These are phyloP conservation scores for Teratosphaeriaceae sp. DNA, from an alignment of 2,329 filamentous ascomycete species.

Conservation along the genomic window DNA sequence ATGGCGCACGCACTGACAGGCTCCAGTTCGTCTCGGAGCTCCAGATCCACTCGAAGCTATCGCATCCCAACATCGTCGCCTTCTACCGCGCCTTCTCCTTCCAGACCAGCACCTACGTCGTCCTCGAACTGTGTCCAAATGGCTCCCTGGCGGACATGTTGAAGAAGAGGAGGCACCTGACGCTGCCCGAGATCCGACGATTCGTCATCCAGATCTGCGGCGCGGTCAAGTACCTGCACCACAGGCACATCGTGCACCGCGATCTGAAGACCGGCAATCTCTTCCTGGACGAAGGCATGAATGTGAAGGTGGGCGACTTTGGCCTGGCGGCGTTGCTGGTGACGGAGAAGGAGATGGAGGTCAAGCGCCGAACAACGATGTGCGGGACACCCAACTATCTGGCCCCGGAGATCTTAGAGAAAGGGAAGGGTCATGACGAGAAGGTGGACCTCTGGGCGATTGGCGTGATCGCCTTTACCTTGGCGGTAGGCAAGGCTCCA, in stretches of 20 bases:
- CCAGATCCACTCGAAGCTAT: constrained; percentile 97
- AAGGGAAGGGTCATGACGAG: constrained; percentile 92
- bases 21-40: constrained; percentile 68
- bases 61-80: constrained; percentile 89
- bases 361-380: constrained; percentile 75
- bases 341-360: constrained; percentile 83
- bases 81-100: constrained; percentile 94
- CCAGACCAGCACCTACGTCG: constrained; percentile 81
- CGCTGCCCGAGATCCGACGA: constrained; percentile 86
- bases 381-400: constrained; percentile 99
- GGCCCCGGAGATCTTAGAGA: constrained; percentile 90
- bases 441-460: constrained; percentile 98
- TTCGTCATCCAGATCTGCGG: constrained; percentile 94
- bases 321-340: constrained; percentile 87
- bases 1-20: constrained; percentile 7
- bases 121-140: constrained; percentile 90
- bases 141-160: constrained; percentile 98
- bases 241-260: constrained; percentile 89
- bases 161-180: constrained; percentile 81
- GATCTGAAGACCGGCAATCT: constrained; percentile 98
- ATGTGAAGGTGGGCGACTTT: constrained; percentile 97
- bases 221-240: constrained; percentile 96
- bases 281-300: constrained; percentile 91
- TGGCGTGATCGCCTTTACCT: constrained; percentile 96
- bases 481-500: constrained; percentile 92